phyloP scores from a whole-genome alignment of 495 filamentous ascomycete genomes.

The Hypoxylon lenormandii region DNA sequence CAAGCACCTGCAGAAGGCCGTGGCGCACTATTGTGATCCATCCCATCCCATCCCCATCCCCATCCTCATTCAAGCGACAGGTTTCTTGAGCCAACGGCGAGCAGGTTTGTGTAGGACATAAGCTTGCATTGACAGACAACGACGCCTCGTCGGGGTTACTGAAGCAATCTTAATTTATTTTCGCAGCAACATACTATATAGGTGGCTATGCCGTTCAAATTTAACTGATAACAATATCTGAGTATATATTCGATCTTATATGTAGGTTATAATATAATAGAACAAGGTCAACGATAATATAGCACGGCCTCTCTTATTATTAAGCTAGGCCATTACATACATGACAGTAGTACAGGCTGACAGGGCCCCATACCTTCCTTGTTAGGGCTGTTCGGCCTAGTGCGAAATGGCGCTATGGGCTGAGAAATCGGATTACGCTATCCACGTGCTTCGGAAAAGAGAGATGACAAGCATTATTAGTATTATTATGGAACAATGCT shows the following conservation, averaged over 20 bases:
- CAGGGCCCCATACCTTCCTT: too few species aligned
- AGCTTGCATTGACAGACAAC: conserved; percentile 36
- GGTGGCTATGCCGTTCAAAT: neutral
- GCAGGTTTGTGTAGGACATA: conserved; percentile 34
- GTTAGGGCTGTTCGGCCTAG: neutral
- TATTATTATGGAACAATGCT: conserved; percentile 19
- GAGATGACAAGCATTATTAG: conserved; percentile 29
- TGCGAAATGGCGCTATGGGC: conserved; percentile 20
- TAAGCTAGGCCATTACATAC: too few species aligned
- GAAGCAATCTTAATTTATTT: conserved; percentile 21
- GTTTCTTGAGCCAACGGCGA: conserved; percentile 24
- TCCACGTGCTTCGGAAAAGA: conserved; percentile 33
- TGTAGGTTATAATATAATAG: neutral
- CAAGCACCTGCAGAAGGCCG: conserved; percentile 38
- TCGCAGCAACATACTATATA: neutral
- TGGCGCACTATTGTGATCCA: conserved; percentile 39
- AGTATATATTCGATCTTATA: neutral
- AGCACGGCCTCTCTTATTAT: neutral
- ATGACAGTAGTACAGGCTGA: too few species aligned
- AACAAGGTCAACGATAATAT: neutral
- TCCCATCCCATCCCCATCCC: too few species aligned
- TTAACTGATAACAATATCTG: neutral
- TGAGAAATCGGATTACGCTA: conserved; percentile 37
- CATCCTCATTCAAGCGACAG: conserved; percentile 5
- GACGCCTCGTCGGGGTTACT: conserved; percentile 31